Percentiles rank a stretch among this genome's conserved stretches.
Conservation (phyloP, 1,284 basidiomycete species). For the Trichosporon coremiiforme region DNA sequence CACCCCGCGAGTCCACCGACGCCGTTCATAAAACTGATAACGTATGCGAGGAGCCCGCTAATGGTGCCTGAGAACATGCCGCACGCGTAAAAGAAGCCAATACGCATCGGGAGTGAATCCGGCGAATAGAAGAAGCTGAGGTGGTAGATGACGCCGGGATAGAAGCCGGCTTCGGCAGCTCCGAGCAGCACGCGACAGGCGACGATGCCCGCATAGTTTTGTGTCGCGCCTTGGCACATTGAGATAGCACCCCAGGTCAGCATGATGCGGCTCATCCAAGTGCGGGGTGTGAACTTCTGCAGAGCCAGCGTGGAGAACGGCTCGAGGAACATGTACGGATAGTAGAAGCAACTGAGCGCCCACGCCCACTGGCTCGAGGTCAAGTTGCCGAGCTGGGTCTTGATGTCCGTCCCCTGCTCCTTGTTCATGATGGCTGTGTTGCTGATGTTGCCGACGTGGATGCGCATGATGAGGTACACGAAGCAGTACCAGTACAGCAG, state of each 20-base stretch:
- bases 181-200: conserved; percentile 51
- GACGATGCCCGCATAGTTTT: conserved; percentile 44
- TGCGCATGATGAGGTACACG: conserved; percentile 29
- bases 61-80: conserved; percentile 35
- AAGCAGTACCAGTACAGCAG: conserved; percentile 25
- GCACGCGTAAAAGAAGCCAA: conserved; percentile 37
- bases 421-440: conserved; percentile 29
- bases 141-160: conserved; percentile 49
- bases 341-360: conserved; percentile 26
- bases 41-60: conserved; percentile 43
- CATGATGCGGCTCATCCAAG: conserved; percentile 42
- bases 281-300: conserved; percentile 39
- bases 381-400: conserved; percentile 25
- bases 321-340: conserved; percentile 25
- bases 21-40: conserved; percentile 41
- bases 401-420: conserved; percentile 25
- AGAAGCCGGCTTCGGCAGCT: conserved; percentile 41
- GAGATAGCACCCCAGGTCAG: conserved; percentile 25
- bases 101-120: conserved; percentile 26
- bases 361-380: conserved; percentile 25
- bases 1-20: conserved; percentile 37
- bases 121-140: conserved; percentile 43
- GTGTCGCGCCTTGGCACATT: conserved; percentile 26
- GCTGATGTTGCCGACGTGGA: conserved; percentile 25
- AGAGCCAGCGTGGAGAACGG: conserved; percentile 25